These are phyloP conservation scores for Rossbeevera mucosa DNA, from an alignment of 768 basidiomycete species.

Conservation along the genomic window DNA sequence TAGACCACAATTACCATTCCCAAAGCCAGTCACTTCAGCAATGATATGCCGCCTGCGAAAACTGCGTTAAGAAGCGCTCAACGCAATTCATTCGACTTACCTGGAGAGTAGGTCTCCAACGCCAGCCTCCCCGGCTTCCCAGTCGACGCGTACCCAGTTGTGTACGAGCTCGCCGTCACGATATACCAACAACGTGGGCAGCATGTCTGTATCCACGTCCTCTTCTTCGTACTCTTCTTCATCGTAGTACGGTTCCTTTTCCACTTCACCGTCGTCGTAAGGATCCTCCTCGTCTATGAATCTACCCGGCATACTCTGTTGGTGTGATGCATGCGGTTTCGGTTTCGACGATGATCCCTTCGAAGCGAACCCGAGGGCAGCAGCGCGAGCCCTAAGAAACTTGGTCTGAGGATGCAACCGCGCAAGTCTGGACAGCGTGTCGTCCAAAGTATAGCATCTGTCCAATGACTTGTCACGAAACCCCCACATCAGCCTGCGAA, in stretches of 20 bases:
- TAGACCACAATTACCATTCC: conserved; percentile 43
- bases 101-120: conserved; percentile 63
- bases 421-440: conserved; percentile 62
- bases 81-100: conserved; percentile 30
- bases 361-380: conserved; percentile 67
- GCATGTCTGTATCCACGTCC: conserved; percentile 70
- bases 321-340: conserved; percentile 7
- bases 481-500: conserved; percentile 2
- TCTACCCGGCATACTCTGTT: conserved; percentile 21
- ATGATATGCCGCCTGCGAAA: conserved; percentile 26
- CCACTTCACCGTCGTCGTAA: conserved; percentile 36
- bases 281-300: conserved; percentile 43
- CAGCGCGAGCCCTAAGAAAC: conserved; percentile 78
- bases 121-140: conserved; percentile 70
- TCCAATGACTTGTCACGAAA: conserved; percentile 54
- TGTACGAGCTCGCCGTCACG: conserved; percentile 79
- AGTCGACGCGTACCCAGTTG: conserved; percentile 85
- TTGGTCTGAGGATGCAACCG: conserved; percentile 68
- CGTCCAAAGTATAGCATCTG: conserved; percentile 68
- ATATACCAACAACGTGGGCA: conserved; percentile 76
- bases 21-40: conserved; percentile 8
- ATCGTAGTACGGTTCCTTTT: conserved; percentile 28
- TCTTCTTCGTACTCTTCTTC: conserved; percentile 52
- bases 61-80: background rate
- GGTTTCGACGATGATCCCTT: conserved; percentile 22